Evolutionary conservation across 2,329 filamentous ascomycete genomes (phyloP), one percentile per base, ranked within the genome.

Genomic region (Gremmenia infestans): DNA sequence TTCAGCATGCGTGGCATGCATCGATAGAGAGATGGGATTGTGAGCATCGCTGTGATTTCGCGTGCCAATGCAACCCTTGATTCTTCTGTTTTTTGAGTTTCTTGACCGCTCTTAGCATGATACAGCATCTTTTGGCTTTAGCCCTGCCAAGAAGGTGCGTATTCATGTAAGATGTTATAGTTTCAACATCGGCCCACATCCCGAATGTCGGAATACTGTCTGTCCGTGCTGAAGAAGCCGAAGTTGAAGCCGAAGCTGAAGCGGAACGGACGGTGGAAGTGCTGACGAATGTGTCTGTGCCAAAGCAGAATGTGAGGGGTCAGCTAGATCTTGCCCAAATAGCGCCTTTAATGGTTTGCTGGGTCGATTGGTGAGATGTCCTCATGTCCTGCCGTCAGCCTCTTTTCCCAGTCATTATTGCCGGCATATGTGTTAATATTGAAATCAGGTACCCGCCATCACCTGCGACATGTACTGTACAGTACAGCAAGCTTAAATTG

Each of bases 311-410:
- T 22, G 22, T 25, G 39, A 47, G 25, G 17, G 40, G 35, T 52
- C 50, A 28, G 17, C 23, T 36, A 25, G 17, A 43, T 49, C 48
- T 49, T 48, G 22, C 49, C 25, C 37, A 28, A 15, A 36, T 32
- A n/a, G 43, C 28, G 53, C 55, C 47, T 39, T 22, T 40, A 52
- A 53, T 52, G 49, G 50, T 40, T 53, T 53, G 49, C 50, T 45
- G 50, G 58, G 52, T 35, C 50, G 19, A 50, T 32, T 48, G 47
- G 48, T 54, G 52, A 53, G 43, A 22, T 39, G 36, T 43, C 36
- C 14, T n/a, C 48, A 22, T 39, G 36, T 43, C 36, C 17, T 25
- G 28, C 28, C 3, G 28, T 32, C 28, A 32, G 4, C 28, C 28
- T 32, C 9, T 32, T 32, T 12, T 7, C 37, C 37, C 37, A 40